phyloP scores from a whole-genome alignment of 441 rosid genomes.

The Jatropha podagrica region DNA sequence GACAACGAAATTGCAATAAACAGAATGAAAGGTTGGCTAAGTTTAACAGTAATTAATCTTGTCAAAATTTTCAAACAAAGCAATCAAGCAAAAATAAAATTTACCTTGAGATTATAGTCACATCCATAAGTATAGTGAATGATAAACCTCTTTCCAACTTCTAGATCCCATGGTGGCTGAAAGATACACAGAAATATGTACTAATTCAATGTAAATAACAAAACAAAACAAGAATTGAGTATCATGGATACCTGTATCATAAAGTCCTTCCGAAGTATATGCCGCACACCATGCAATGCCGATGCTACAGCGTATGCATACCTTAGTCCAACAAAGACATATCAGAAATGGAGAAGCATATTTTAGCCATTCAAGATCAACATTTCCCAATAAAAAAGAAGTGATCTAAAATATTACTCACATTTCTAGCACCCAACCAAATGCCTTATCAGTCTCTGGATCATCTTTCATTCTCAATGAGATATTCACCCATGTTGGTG shows the following conservation, averaged over 20 bases:
- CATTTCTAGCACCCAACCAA: slow-evolving; percentile 94
- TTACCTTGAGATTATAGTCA: slow-evolving; percentile 64
- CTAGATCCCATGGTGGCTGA: slow-evolving; percentile 81
- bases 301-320: slow-evolving; percentile 87
- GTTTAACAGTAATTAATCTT: background rate
- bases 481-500: slow-evolving; percentile 81
- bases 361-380: slow-evolving; percentile 13
- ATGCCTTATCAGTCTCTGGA: slow-evolving; percentile 61
- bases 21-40: background rate
- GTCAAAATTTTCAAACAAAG: background rate
- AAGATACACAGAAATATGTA: slow-evolving; percentile 17
- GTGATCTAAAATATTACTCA: slow-evolving; percentile 33
- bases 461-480: slow-evolving; percentile 79
- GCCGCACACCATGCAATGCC: slow-evolving; percentile 65
- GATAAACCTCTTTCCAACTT: slow-evolving; percentile 61
- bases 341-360: slow-evolving; percentile 12
- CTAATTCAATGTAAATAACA: background rate
- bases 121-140: slow-evolving; percentile 79
- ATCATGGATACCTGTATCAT: slow-evolving; percentile 62
- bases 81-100: background rate
- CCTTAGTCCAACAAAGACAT: slow-evolving; percentile 38
- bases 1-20: slow-evolving; percentile 11
- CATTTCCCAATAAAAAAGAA: slow-evolving; percentile 7
- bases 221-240: slow-evolving; percentile 7
- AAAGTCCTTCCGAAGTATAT: slow-evolving; percentile 62